Percentiles rank a stretch among this genome's conserved stretches.
These are phyloP conservation scores for Trichosporon sp. DNA, from an alignment of 1,284 basidiomycete species.

Conservation along the genomic window DNA sequence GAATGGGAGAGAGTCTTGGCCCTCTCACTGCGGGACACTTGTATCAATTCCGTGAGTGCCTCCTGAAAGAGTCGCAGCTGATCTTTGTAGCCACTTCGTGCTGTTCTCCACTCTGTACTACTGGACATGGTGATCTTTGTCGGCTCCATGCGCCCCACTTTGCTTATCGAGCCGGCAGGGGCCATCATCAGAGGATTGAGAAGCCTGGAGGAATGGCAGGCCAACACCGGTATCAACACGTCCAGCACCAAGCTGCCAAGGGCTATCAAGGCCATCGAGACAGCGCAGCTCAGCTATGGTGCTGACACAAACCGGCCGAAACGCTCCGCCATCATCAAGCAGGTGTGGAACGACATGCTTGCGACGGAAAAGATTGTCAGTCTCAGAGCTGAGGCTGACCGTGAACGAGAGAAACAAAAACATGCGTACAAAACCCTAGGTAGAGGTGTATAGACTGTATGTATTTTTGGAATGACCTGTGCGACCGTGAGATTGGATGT, in stretches of 20 bases:
- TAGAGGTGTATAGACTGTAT: conserved; percentile 7
- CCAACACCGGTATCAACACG: neutral
- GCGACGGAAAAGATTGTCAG: conserved; percentile 12
- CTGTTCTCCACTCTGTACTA: conserved; percentile 29
- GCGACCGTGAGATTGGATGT: neutral
- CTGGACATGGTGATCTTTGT: conserved; percentile 38
- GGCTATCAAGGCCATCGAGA: conserved; percentile 12
- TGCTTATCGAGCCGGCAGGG: conserved; percentile 23
- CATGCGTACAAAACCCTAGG: conserved; percentile 1
- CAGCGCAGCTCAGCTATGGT: conserved; percentile 8
- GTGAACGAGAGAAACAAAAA: conserved; percentile 1
- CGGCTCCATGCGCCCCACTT: conserved; percentile 13
- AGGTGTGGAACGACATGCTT: conserved; percentile 13
- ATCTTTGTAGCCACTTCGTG: conserved; percentile 24
- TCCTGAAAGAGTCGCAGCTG: neutral
- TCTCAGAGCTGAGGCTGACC: neutral
- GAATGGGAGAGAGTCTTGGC: conserved; percentile 35
- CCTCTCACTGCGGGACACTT: conserved; percentile 23
- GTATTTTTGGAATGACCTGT: neutral
- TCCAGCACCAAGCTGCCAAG: conserved; percentile 9
- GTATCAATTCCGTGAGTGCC: conserved; percentile 31
- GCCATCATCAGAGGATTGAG: conserved; percentile 20
- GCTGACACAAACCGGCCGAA: neutral
- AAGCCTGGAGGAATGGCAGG: conserved; percentile 18
- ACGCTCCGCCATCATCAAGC: neutral